Evolutionary conservation across 1,284 basidiomycete species (phyloP), one percentile per base, ranked within the genome.

Genomic region (Boletus smithii): DNA sequence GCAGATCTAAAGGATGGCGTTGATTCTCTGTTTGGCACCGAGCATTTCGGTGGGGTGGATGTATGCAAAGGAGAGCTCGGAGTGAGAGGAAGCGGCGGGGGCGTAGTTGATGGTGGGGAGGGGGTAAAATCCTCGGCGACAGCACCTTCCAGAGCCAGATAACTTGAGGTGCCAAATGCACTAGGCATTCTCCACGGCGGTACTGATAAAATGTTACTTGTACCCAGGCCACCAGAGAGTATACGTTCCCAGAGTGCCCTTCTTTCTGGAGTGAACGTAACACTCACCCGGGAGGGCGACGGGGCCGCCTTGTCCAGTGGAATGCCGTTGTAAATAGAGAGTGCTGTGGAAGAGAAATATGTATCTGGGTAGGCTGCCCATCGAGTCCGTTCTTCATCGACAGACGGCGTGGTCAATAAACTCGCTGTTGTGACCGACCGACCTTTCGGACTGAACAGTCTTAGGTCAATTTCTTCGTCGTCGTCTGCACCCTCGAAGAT

Each of bases 291-390:
- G 11, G 48, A 52, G 30, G 49, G 47, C 22, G 34, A 72, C 43
- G 47, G 66, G 62, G 17, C 14, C 0, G 33, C 24, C 27, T 4
- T 40, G 14, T 42, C 77, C 71, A 46, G 79, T 63, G 32, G 57
- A 48, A 20, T 49, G 42, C 33, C 75, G 17, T 65, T 72, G 58
- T 84, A 86, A 1, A 80, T 53, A 2, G 80, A 76, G 10, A 88
- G 74, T 23, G 69, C 20, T 70, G 66, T 20, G 70, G 61, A 81
- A 8, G 76, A 76, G 59, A 88, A 88, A 53, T 80, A 74, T 3
- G 75, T 74, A 26, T 69, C 59, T 4, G 83, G 80, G 55, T 83
- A 88, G 23, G 52, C 58, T 4, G 82, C 85, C 85, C 85, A 87
- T 38, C 85, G 60, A 33, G 35, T 73, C 17, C 22, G 38, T 26